Conservation (phyloP, 73 alveolate genomes). For the Strombidium stylifer region DNA sequence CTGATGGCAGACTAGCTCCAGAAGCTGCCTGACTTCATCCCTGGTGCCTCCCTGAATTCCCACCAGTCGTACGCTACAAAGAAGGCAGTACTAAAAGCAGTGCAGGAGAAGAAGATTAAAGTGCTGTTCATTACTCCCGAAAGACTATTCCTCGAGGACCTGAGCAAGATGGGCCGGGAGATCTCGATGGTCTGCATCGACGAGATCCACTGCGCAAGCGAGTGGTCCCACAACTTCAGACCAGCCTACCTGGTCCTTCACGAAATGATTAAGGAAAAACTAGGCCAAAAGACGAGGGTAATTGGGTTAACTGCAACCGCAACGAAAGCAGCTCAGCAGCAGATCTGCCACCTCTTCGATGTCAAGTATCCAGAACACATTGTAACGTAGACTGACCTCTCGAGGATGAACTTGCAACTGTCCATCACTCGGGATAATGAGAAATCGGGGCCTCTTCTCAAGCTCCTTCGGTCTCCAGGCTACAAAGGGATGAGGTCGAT, state of each 20-base stretch:
- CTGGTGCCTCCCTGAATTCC: constrained; percentile 93
- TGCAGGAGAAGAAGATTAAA: constrained; percentile 68
- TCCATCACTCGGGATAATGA: constrained; percentile 79
- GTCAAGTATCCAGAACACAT: constrained; percentile 45
- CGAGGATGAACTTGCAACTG: constrained; percentile 66
- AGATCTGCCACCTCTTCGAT: constrained; percentile 47
- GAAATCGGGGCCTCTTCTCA: constrained; percentile 55
- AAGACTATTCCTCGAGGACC: constrained; percentile 81
- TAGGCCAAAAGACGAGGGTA: constrained; percentile 29
- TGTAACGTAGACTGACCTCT: constrained; percentile 46
- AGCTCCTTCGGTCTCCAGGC: constrained; percentile 50
- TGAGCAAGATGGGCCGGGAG: constrained; percentile 68
- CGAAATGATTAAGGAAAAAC: constrained; percentile 65
- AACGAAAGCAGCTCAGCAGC: constrained; percentile 45
- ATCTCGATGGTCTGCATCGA: constrained; percentile 91
- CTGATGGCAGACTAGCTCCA: constrained; percentile 83
- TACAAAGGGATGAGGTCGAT: constrained; percentile 59
- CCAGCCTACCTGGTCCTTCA: constrained; percentile 80
- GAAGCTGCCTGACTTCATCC: constrained; percentile 82
- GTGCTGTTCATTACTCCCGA: constrained; percentile 92
- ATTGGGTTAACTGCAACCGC: constrained; percentile 77
- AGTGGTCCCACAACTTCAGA: constrained; percentile 90
- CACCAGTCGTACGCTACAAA: constrained; percentile 70
- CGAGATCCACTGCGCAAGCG: constrained; percentile 92
- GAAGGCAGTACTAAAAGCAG: constrained; percentile 65